phyloP scores from a whole-genome alignment of 176 grass and related monocot species.

The Triticum timopheevii region DNA sequence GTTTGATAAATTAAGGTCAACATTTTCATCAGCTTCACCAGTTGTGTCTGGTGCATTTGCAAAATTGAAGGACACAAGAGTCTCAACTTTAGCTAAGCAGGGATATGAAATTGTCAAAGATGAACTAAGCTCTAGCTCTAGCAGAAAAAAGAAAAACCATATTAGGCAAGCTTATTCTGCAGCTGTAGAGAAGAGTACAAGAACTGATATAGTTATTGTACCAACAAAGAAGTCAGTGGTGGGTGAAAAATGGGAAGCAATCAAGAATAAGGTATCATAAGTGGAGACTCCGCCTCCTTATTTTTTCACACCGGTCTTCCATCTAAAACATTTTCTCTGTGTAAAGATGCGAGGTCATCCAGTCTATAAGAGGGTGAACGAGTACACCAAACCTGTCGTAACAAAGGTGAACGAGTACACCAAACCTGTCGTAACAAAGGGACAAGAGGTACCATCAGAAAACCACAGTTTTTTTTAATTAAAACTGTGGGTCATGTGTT shows the following conservation, averaged over 20 bases:
- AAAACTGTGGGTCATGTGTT: conserved; percentile 18
- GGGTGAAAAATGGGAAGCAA: conserved; percentile 86
- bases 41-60: conserved; percentile 49
- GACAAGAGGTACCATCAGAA: conserved; percentile 65
- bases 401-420: conserved; percentile 58
- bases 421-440: conserved; percentile 64
- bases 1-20: conserved; percentile 50
- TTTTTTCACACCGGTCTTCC: background rate
- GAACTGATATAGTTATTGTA: conserved; percentile 72
- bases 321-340: conserved; percentile 35
- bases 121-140: conserved; percentile 60
- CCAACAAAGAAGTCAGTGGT: conserved; percentile 74
- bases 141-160: conserved; percentile 57
- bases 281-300: background rate
- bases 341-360: conserved; percentile 61
- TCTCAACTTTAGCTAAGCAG: conserved; percentile 61
- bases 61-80: conserved; percentile 62
- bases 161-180: conserved; percentile 48
- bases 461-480: conserved; percentile 2
- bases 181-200: conserved; percentile 54
- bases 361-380: conserved; percentile 52
- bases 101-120: conserved; percentile 80
- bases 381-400: conserved; percentile 70
- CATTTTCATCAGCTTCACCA: conserved; percentile 62
- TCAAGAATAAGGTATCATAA: conserved; percentile 85